Evolutionary conservation across 805 yeast species (phyloP), one percentile per base, ranked within the genome.

Genomic region (Candida railenensis): DNA sequence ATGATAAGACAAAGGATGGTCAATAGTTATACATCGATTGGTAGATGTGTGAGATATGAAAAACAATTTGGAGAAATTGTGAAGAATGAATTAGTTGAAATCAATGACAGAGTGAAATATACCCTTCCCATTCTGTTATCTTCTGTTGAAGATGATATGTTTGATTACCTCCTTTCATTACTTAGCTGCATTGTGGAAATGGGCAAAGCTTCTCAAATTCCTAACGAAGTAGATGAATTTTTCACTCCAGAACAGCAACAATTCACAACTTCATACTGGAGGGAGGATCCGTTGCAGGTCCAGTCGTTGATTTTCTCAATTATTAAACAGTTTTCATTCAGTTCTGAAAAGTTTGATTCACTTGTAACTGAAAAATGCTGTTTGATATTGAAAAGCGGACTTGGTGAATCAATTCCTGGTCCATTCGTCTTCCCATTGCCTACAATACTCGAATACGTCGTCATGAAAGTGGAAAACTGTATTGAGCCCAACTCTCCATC

Each of bases 141-240:
- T 16, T 47, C 38, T 36, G 32, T 43, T 16, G 15, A 49, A 21
- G 48, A 34, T 18, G 40, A 19, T 8, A 40, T 42, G 22, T 45
- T 37, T 1, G 81, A 78, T 2, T 83, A 82, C 51, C 55, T 78
- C 1, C 57, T 73, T 2, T 83, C 90, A 20, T 63, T 87, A 40
- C 62, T 88, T 21, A 66, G 78, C 12, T 86, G 89, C 56, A 61
- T 89, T 0, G 74, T 75, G n/a, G 87, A 85, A 44, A 67, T 89
- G 3, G 94, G 89, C 0, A 84, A 82, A 46, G 89, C 90, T 0
- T 62, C 85, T 56, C 79, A 80, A 42, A 62, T 77, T 2, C 83
- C 88, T 0, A 81, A 74, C 34, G 75, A 69, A 20, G 66, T 69
- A 2, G 74, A 69, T 37, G 76, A 71, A 9, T 63, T 63, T 19